Base-by-base conservation (phyloP, 306 rosid genomes). In the Rubus parviflorus region DNA sequence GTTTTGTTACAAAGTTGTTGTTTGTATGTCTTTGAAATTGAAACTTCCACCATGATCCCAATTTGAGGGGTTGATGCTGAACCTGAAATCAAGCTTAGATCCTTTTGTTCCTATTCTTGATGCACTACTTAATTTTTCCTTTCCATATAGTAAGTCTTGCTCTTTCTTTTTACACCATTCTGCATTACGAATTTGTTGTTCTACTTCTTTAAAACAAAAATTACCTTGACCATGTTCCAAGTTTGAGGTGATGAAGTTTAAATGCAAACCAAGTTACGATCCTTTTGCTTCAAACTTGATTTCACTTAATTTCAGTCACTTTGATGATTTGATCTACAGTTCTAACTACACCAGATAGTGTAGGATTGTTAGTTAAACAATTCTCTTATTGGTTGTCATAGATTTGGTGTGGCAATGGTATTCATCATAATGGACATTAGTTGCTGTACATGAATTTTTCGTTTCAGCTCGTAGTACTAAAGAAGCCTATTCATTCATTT, bases 401-500 rank as follows among this genome's bases (percentile, higher is more conserved):
- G 37, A 47, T 74, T 46, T 46, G 8, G n/a, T 23, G 23, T 61
- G 58, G 14, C 66, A 6, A 15, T 25, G 48, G 53, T 19, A 73
- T 73, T 42, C 12, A 23, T 23, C 19, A 57, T 73, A 14, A 23
- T 23, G 23, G 54, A 42, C 15, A n/a, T n/a, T 38, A 6, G 67
- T 41, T 4, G 41, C 66, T 22, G 1, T 20, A 7, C 7, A 52
- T 53, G 17, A 43, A 14, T 6, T 1, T 3, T 45, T 56, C 0
- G n/a, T 57, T 73, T 73, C 19, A 20, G 51, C n/a, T n/a, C 13
- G 3, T 8, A 43, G 46, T 75, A 40, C 8, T 25, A 17, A 6
- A 17, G 45, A 61, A 57, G 70, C 67, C 56, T 37, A 30, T 64
- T 68, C 30, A 15, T 72, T 56, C 8, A 75, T 76, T 40, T 30